These are phyloP conservation scores for Gynostemma pentaphyllum DNA, from an alignment of 306 rosid species.

Conservation along the genomic window DNA sequence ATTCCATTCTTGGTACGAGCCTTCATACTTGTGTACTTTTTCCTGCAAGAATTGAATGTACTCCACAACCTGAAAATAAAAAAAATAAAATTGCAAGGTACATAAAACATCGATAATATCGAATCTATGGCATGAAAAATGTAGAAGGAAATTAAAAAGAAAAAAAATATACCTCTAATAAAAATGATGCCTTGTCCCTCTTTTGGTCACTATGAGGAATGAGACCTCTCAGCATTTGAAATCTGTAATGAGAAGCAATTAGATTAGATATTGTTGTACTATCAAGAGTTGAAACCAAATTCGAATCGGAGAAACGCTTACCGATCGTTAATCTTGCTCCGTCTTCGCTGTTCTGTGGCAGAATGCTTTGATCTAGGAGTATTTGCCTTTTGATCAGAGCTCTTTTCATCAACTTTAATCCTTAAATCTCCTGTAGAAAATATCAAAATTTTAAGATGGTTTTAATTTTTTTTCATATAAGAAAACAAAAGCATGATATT, in stretches of 20 bases:
- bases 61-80: slow-evolving; percentile 75
- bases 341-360: slow-evolving; percentile 93
- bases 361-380: slow-evolving; percentile 98
- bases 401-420: slow-evolving; percentile 53
- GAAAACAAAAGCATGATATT: no score
- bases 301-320: slow-evolving; percentile 21
- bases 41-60: slow-evolving; percentile 88
- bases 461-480: no score
- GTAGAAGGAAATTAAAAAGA: background rate
- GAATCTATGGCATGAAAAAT: background rate
- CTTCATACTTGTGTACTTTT: slow-evolving; percentile 70
- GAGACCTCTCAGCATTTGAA: slow-evolving; percentile 85
- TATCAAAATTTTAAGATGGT: background rate
- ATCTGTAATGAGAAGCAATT: slow-evolving; percentile 37
- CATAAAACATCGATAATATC: background rate
- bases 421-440: slow-evolving; percentile 33
- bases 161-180: slow-evolving; percentile 55
- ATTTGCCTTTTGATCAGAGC: slow-evolving; percentile 73
- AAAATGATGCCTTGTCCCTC: slow-evolving; percentile 96
- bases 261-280: background rate
- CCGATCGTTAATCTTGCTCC: slow-evolving; percentile 99
- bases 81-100: slow-evolving; percentile 9
- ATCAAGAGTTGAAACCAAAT: background rate
- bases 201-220: slow-evolving; percentile 96
- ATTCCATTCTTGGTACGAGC: slow-evolving; percentile 70